phyloP scores from a whole-genome alignment of 371 early-diverging fungal species.

The Lichtheimia hyalospora region DNA sequence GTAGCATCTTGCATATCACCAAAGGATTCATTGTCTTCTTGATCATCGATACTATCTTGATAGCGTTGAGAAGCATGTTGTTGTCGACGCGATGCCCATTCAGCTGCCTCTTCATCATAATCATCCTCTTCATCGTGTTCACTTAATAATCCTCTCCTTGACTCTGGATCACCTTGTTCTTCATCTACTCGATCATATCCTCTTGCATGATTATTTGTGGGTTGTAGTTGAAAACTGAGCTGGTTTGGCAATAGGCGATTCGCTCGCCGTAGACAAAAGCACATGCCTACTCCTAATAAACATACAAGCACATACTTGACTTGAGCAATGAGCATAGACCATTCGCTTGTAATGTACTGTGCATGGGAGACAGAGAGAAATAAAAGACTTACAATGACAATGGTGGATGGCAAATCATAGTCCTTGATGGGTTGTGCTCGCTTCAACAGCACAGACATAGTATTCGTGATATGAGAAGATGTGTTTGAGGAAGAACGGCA shows the following conservation, averaged over 20 bases:
- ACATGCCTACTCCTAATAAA: slow-evolving; percentile 39
- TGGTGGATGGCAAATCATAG: slow-evolving; percentile 33
- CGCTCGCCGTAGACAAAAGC: slow-evolving; percentile 39
- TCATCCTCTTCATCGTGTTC: slow-evolving; percentile 22
- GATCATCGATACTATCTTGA: slow-evolving; percentile 7
- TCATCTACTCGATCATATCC: slow-evolving; percentile 20
- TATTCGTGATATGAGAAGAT: too few relatives aligned
- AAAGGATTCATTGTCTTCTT: slow-evolving; percentile 19
- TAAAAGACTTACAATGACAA: slow-evolving; percentile 24
- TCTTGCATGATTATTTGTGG: slow-evolving; percentile 12
- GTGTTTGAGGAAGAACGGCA: too few relatives aligned
- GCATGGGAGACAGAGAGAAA: background rate
- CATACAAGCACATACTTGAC: slow-evolving; percentile 30
- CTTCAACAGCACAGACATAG: background rate
- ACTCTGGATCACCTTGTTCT: slow-evolving; percentile 27
- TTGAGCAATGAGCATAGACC: background rate
- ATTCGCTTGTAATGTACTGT: too few relatives aligned
- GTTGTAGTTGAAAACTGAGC: slow-evolving; percentile 35
- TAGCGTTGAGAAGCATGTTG: background rate
- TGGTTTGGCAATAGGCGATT: slow-evolving; percentile 43
- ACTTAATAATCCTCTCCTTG: slow-evolving; percentile 29
- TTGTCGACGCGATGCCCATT: background rate
- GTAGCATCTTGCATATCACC: slow-evolving; percentile 22
- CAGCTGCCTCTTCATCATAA: background rate
- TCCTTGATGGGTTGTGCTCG: slow-evolving; percentile 24